Evolutionary conservation across 2,329 filamentous ascomycete species (phyloP).

Genomic region (Saccharata proteae): DNA sequence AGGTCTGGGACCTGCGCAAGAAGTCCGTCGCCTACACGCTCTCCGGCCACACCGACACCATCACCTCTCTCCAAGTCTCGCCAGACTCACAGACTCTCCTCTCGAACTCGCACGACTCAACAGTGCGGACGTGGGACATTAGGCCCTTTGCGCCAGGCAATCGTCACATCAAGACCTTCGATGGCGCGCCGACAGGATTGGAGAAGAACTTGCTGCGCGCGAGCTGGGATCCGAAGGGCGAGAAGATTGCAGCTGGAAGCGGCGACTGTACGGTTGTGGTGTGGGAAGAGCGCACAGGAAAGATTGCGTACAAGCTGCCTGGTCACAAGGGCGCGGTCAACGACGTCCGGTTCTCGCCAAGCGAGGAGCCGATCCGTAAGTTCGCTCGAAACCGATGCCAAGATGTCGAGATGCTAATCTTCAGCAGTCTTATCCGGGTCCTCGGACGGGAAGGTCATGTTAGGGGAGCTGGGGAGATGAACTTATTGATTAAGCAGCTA

Average conservation of each 20-base stretch:
- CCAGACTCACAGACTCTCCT: constrained; percentile 83
- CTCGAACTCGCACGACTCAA: constrained; percentile 89
- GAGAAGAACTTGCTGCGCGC: constrained; percentile 88
- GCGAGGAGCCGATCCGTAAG: constrained; percentile 78
- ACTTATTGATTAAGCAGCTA: no score
- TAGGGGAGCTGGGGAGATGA: constrained; percentile 68
- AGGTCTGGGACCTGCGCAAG: constrained; percentile 93
- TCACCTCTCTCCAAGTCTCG: constrained; percentile 83
- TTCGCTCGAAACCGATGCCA: constrained; percentile 16
- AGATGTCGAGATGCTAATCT: not conserved
- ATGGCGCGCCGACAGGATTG: constrained; percentile 75
- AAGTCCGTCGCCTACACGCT: constrained; percentile 79
- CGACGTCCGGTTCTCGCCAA: constrained; percentile 80
- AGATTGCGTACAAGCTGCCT: constrained; percentile 85
- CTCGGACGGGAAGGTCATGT: constrained; percentile 73
- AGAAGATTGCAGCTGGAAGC: constrained; percentile 77
- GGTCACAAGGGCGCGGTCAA: constrained; percentile 94
- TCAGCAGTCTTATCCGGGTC: constrained; percentile 72
- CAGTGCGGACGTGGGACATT: constrained; percentile 91
- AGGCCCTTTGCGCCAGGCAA: constrained; percentile 86
- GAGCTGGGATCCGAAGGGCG: constrained; percentile 79
- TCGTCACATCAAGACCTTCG: constrained; percentile 74
- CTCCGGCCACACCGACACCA: constrained; percentile 79
- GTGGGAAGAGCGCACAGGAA: constrained; percentile 82
- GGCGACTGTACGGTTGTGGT: constrained; percentile 85